A percentile compares a stretch with the other conserved stretches of the same genome.
Evolutionary conservation across 768 basidiomycete species (phyloP).

Genomic region (Lactarius tabidus): DNA sequence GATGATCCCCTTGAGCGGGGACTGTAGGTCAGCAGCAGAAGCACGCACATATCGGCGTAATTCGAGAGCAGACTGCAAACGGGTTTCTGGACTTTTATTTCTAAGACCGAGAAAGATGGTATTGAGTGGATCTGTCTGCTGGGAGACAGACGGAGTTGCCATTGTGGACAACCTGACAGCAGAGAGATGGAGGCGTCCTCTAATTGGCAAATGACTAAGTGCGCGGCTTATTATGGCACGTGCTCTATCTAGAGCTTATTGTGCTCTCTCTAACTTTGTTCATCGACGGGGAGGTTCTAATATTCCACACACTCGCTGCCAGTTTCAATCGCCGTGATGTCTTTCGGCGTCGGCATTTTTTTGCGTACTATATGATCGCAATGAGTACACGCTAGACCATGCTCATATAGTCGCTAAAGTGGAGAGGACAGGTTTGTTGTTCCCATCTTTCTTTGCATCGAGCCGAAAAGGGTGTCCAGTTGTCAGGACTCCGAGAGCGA

Average conservation of each 20-base stretch:
- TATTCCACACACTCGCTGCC: not conserved
- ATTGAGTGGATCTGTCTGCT: slow-evolving; percentile 58
- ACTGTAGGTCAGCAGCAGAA: not conserved
- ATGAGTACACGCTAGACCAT: too few relatives aligned
- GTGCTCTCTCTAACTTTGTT: too few relatives aligned
- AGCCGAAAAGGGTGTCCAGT: too few relatives aligned
- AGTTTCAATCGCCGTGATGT: not conserved
- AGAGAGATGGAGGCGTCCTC: not conserved
- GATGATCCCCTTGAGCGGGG: slow-evolving; percentile 11
- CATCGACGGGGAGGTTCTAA: too few relatives aligned
- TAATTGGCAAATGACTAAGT: not conserved
- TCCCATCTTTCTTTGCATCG: too few relatives aligned
- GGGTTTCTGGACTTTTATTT: slow-evolving; percentile 58
- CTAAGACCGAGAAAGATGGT: slow-evolving; percentile 65
- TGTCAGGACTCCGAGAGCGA: too few relatives aligned
- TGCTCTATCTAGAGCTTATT: not conserved
- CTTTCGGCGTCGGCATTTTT: too few relatives aligned
- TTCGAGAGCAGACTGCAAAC: slow-evolving; percentile 65
- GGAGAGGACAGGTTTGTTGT: too few relatives aligned
- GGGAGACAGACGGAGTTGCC: slow-evolving; percentile 55
- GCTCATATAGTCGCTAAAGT: not conserved
- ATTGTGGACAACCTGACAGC: slow-evolving; percentile 35
- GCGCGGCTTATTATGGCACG: not conserved
- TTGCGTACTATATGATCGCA: too few relatives aligned
- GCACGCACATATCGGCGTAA: slow-evolving; percentile 67